These are phyloP conservation scores for Taphrina populina DNA, from an alignment of 1,139 yeast genomes.

Conservation along the genomic window DNA sequence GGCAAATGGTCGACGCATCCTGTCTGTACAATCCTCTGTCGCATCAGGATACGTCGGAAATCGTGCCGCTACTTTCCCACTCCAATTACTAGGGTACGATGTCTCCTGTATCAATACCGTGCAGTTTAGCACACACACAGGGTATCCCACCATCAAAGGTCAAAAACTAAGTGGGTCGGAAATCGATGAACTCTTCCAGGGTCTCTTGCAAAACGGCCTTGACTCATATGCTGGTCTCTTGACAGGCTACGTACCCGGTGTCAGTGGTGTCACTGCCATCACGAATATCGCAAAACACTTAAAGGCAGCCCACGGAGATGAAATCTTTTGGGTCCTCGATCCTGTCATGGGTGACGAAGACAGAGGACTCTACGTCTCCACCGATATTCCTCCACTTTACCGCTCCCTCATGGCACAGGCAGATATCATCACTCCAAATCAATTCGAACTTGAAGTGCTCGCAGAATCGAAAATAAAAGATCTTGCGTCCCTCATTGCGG, in stretches of 20 bases:
- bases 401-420: constrained; percentile 55
- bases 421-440: constrained; percentile 81
- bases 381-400: constrained; percentile 67
- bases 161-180: constrained; percentile 49
- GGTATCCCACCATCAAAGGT: constrained; percentile 60
- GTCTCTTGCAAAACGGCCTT: constrained; percentile 50
- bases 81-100: constrained; percentile 78
- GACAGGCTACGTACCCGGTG: constrained; percentile 72
- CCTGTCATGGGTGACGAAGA: constrained; percentile 97
- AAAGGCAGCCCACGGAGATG: constrained; percentile 40
- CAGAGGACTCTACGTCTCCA: constrained; percentile 64
- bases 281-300: constrained; percentile 49
- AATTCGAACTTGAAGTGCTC: constrained; percentile 69
- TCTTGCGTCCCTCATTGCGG: constrained; percentile 49
- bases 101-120: constrained; percentile 80
- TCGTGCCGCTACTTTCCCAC: constrained; percentile 74
- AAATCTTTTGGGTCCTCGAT: constrained; percentile 64
- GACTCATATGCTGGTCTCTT: constrained; percentile 59
- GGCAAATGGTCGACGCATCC: constrained; percentile 13
- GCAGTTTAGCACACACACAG: constrained; percentile 74
- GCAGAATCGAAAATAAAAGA: constrained; percentile 50
- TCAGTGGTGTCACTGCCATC: constrained; percentile 53
- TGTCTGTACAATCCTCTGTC: constrained; percentile 33
- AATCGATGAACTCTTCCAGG: constrained; percentile 50
- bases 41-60: constrained; percentile 72